Evolutionary conservation across 192 early-diverging fungal genomes (phyloP), one percentile per base, ranked within the genome.

Genomic region (Backusella mclennaniae): DNA sequence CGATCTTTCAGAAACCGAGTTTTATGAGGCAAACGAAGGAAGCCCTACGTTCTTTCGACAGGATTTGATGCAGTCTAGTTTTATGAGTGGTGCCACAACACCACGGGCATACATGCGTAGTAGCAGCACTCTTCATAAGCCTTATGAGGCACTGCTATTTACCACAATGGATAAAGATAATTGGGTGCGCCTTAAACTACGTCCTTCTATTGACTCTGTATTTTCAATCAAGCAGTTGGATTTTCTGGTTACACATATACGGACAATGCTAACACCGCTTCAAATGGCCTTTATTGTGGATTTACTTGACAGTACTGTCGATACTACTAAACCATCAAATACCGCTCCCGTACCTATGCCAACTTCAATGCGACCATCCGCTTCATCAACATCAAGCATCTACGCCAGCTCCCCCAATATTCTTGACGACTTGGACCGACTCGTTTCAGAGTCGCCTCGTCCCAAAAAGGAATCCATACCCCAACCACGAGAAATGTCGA

Each of bases 141-240:
- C 71, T 14, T 86, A 86, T 76, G 80, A 83, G 39, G 80, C 83
- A 8, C 74, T 86, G 42, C 76, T 90, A 19, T 73, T 90, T 35
- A 84, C 85, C 19, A 87, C 84, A 19, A 31, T 84, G 29, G 81
- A 85, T 66, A 79, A 86, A 36, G 82, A 82, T 23, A 87, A 87
- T 46, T 79, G 80, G 36, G 49, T 87, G 14, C 77, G 84, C 36
- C 35, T 90, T 38, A 89, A 85, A 46, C 59, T 87, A 35, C 49
- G 53, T 15, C 74, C 75, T 5, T 80, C 71, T n/a, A 59, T 74
- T 15, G 77, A 70, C 2, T 74, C 66, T 12, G 71, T 67, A 6
- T 41, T 78, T 3, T 39, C 36, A 23, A 73, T 82, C 19, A 71
- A 82, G n/a, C 79, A 85, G 39, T 41, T 88, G 9, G 85, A 86